Conservation (phyloP, 225 moss, liverwort and hornwort genomes). For the Physcomitrium patens region DNA sequence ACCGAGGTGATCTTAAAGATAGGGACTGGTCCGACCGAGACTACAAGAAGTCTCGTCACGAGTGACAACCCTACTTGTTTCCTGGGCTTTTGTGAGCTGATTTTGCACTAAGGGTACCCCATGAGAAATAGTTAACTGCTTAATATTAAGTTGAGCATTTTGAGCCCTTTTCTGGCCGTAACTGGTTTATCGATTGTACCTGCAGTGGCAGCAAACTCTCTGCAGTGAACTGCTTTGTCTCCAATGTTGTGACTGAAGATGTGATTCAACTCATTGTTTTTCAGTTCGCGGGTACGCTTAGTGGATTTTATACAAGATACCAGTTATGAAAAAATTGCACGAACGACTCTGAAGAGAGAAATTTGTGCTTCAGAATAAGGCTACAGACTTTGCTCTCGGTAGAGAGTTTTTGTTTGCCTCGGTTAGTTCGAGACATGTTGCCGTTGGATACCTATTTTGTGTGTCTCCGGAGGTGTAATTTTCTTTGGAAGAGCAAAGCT, state of each 20-base stretch:
- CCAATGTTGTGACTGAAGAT: slow-evolving; percentile 36
- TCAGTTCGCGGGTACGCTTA: slow-evolving; percentile 28
- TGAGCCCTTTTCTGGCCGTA: slow-evolving; percentile 33
- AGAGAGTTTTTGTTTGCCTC: slow-evolving; percentile 47
- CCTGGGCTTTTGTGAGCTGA: slow-evolving; percentile 13
- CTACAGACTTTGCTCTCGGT: slow-evolving; percentile 43
- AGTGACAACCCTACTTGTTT: slow-evolving; percentile 29
- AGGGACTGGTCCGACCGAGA: slow-evolving; percentile 67
- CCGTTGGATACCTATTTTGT: slow-evolving; percentile 40
- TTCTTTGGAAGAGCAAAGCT: slow-evolving; percentile 56
- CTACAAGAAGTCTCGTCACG: slow-evolving; percentile 62
- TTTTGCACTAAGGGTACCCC: slow-evolving; percentile 32
- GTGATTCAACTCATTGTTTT: slow-evolving; percentile 18
- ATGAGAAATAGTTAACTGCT: slow-evolving; percentile 26
- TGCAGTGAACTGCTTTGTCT: slow-evolving; percentile 31
- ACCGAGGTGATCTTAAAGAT: slow-evolving; percentile 60
- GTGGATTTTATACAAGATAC: slow-evolving; percentile 34
- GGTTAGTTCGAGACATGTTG: slow-evolving; percentile 38
- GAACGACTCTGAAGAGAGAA: slow-evolving; percentile 33
- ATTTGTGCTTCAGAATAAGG: slow-evolving; percentile 39
- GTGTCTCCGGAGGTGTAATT: slow-evolving; percentile 39
- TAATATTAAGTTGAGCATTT: slow-evolving; percentile 11
- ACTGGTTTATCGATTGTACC: slow-evolving; percentile 22
- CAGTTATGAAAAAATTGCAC: slow-evolving; percentile 28
- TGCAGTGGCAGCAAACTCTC: slow-evolving; percentile 33